These are phyloP conservation scores for Hawksworthiomyces lignivorus DNA, from an alignment of 2,329 filamentous ascomycete species.

Conservation along the genomic window DNA sequence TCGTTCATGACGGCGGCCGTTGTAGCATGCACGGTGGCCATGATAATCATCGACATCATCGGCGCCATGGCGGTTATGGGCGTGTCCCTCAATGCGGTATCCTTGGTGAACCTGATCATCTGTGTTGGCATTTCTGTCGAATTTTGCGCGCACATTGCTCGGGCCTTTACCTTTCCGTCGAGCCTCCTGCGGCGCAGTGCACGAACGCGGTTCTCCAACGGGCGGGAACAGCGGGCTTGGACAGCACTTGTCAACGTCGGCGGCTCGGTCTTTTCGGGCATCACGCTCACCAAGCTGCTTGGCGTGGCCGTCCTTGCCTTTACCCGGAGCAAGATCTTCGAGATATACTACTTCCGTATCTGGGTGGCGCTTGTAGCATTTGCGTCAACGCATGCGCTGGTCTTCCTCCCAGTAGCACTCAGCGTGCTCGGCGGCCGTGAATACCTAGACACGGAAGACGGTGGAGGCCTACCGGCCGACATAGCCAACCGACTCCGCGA, in stretches of 20 bases:
- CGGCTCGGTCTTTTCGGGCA: conserved; percentile 88
- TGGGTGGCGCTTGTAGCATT: conserved; percentile 90
- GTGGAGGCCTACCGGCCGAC: conserved; percentile 85
- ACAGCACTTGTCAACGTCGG: conserved; percentile 91
- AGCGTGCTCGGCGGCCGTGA: conserved; percentile 80
- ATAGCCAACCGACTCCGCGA: conserved; percentile 49
- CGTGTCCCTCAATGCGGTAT: conserved; percentile 91
- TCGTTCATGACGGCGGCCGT: conserved; percentile 74
- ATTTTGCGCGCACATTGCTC: conserved; percentile 93
- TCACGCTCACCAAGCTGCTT: conserved; percentile 90
- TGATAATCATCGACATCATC: conserved; percentile 91
- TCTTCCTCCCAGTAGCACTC: conserved; percentile 85
- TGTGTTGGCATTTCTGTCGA: conserved; percentile 95
- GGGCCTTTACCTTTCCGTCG: conserved; percentile 91
- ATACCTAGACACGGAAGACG: conserved; percentile 79
- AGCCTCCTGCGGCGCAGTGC: conserved; percentile 73
- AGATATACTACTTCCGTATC: conserved; percentile 97
- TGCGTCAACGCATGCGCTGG: conserved; percentile 77
- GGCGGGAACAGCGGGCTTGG: conserved; percentile 77
- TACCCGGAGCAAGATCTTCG: conserved; percentile 95
- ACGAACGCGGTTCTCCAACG: conserved; percentile 66
- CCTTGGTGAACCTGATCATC: conserved; percentile 91
- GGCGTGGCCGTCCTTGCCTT: conserved; percentile 90
- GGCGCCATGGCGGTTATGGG: conserved; percentile 85
- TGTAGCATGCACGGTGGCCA: conserved; percentile 78